A percentile compares a stretch with the other conserved stretches of the same genome.
These are phyloP conservation scores for Myriosclerotinia scirpicola DNA, from an alignment of 2,329 filamentous ascomycete species.

Conservation along the genomic window DNA sequence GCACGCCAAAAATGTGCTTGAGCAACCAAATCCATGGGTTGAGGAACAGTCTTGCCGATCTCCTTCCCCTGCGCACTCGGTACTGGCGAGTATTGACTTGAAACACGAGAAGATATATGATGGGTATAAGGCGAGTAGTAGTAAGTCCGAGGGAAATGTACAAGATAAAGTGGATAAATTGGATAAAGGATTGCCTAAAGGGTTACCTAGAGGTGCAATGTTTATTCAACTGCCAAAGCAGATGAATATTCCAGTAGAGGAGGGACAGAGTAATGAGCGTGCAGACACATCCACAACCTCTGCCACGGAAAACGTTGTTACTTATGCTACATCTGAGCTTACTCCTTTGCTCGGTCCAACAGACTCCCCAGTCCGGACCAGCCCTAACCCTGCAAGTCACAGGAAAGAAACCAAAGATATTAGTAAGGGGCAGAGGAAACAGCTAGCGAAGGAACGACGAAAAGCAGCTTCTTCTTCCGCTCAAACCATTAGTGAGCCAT, in stretches of 20 bases:
- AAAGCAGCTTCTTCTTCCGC: neutral
- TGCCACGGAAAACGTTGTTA: neutral
- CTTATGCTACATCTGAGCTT: neutral
- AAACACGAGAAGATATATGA: neutral
- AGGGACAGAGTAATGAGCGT: neutral
- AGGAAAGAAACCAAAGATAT: neutral
- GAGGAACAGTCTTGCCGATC: neutral
- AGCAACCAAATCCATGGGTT: neutral
- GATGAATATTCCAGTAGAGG: neutral
- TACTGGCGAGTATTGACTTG: neutral
- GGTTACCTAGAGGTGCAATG: slow-evolving; percentile 3
- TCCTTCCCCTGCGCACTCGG: slow-evolving; percentile 4
- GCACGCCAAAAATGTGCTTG: slow-evolving; percentile 8
- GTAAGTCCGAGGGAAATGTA: neutral
- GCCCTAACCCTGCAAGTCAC: neutral
- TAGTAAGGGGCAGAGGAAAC: neutral
- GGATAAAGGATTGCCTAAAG: neutral
- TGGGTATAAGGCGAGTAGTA: neutral
- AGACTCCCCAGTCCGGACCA: neutral
- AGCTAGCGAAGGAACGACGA: neutral
- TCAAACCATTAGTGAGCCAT: neutral
- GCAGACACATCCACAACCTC: neutral
- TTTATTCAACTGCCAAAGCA: slow-evolving; percentile 4
- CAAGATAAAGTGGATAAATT: slow-evolving; percentile 3
- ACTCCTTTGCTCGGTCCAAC: neutral